Percentiles rank a stretch among this genome's conserved stretches.
Evolutionary conservation across 805 yeast species (phyloP).

Genomic region (Sugiyamaella qingdaonensis): DNA sequence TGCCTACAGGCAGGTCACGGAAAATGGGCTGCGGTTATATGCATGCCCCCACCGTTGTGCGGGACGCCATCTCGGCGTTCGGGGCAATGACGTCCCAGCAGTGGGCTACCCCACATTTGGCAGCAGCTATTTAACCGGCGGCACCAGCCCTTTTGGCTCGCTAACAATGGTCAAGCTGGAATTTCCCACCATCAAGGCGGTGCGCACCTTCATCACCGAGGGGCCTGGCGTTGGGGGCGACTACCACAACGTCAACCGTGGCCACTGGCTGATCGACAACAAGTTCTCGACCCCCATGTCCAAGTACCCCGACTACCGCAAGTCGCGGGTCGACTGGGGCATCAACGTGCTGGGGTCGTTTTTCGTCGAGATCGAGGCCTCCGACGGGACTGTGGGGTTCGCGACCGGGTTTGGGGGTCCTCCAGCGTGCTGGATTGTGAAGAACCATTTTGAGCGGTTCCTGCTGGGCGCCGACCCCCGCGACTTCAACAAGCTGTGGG

Average conservation of each 20-base stretch:
- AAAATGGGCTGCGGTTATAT: no score
- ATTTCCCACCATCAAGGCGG: conserved; percentile 43
- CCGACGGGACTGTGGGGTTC: conserved; percentile 47
- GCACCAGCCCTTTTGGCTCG: neutral
- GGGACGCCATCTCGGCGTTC: neutral
- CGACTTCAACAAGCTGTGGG: conserved; percentile 44
- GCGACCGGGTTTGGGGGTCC: conserved; percentile 54
- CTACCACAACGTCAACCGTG: conserved; percentile 46
- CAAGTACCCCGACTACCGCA: conserved; percentile 42
- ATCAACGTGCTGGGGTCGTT: conserved; percentile 49
- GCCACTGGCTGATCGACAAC: conserved; percentile 49
- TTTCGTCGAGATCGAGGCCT: conserved; percentile 46
- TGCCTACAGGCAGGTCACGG: no score
- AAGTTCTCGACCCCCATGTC: conserved; percentile 49
- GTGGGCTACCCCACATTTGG: neutral
- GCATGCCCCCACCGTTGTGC: neutral
- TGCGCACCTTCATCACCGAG: conserved; percentile 40
- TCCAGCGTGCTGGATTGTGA: conserved; percentile 46
- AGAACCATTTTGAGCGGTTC: conserved; percentile 45
- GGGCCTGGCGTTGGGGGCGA: conserved; percentile 50
- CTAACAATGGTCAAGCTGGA: conserved; percentile 7
- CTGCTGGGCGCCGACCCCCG: conserved; percentile 46
- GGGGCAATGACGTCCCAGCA: neutral
- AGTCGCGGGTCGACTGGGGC: conserved; percentile 47
- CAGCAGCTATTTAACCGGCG: neutral